Base-by-base conservation (phyloP, 2,329 filamentous ascomycete species). In the Teratosphaeria zuluensis region DNA sequence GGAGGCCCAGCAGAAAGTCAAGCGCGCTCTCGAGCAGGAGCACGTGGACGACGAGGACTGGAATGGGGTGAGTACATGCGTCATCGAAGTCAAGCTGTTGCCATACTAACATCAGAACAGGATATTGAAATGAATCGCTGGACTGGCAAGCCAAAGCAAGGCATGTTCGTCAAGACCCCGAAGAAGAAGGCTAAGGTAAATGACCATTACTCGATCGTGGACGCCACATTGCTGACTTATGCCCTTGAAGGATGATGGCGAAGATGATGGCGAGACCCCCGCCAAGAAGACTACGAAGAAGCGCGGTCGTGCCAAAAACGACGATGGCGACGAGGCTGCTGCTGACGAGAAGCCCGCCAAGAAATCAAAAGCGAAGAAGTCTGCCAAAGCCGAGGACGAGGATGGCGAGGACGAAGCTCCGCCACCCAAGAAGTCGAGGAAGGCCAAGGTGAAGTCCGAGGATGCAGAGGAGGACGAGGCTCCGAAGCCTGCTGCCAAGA, bases 1-100 rank as follows among this genome's bases (percentile, higher is more conserved):
- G 0, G 86, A 90, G 1, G 67, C 84, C 1, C 84, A 92, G 73
- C 83, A 83, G 52, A 96, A 94, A 78, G 78, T 96, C 63, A 79
- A 81, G 55, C 81, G 81, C 53, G 89, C 88, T 56, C 73, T 96
- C 28, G 79, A 81, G 59, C 81, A 92, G 70, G 90, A 90, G 28
- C 89, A 94, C 67, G 87, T 97, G 66, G 87, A 88, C 65, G 81
- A 90, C 51, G 86, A 89, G 56, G 92, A 96, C 66, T 96, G 90
- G 84, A 92, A 87, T 35, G 90, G 90, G 12, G 91, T 95, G 81
- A 76, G 88, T 66, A n/a, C 16, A 19, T 4, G 35, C 35, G 12
- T 42, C 35, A 16, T 14, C 3, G 19, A 6, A 51, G 16, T 5
- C 32, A n/a, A 35, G 35, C 35, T 42, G 7, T 31, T 12, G 24